Evolutionary conservation across 1,284 basidiomycete species (phyloP).

Genomic region (Athelia sp.): DNA sequence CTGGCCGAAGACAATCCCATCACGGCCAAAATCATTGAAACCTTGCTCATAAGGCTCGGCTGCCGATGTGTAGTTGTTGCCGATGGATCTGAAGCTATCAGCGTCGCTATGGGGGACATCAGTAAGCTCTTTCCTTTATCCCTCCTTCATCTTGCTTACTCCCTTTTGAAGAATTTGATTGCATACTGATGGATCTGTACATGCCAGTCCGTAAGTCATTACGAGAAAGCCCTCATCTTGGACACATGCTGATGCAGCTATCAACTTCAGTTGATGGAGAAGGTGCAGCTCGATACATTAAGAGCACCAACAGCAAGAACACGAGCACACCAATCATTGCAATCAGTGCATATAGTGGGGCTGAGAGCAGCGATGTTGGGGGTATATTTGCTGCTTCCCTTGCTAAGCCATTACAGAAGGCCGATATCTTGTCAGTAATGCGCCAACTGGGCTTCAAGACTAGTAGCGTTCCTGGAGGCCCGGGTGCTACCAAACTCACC

Average conservation of each 20-base stretch:
- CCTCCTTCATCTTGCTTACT: slow-evolving; percentile 13
- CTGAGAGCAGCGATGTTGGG: slow-evolving; percentile 54
- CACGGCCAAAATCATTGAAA: slow-evolving; percentile 94
- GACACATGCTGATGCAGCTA: background rate
- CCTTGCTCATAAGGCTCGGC: slow-evolving; percentile 85
- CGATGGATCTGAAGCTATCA: slow-evolving; percentile 95
- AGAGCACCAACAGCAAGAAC: slow-evolving; percentile 91
- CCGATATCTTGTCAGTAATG: slow-evolving; percentile 76
- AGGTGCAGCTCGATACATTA: slow-evolving; percentile 89
- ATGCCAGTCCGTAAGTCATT: slow-evolving; percentile 80
- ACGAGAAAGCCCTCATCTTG: background rate
- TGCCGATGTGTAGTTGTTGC: slow-evolving; percentile 92
- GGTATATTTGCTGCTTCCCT: slow-evolving; percentile 84
- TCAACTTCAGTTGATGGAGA: slow-evolving; percentile 74
- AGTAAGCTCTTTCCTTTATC: slow-evolving; percentile 45
- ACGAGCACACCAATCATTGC: slow-evolving; percentile 88
- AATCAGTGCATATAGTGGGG: slow-evolving; percentile 79
- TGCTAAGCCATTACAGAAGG: slow-evolving; percentile 84
- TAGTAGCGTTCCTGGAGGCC: slow-evolving; percentile 59
- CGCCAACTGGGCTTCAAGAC: slow-evolving; percentile 87
- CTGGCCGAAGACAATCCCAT: slow-evolving; percentile 98
- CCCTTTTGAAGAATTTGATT: slow-evolving; percentile 66
- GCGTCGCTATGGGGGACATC: slow-evolving; percentile 95
- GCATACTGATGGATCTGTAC: slow-evolving; percentile 85
- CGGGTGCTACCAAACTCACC: slow-evolving; percentile 43